phyloP scores from a whole-genome alignment of 2,329 filamentous ascomycete genomes.

The Arachnopeziza araneosa region DNA sequence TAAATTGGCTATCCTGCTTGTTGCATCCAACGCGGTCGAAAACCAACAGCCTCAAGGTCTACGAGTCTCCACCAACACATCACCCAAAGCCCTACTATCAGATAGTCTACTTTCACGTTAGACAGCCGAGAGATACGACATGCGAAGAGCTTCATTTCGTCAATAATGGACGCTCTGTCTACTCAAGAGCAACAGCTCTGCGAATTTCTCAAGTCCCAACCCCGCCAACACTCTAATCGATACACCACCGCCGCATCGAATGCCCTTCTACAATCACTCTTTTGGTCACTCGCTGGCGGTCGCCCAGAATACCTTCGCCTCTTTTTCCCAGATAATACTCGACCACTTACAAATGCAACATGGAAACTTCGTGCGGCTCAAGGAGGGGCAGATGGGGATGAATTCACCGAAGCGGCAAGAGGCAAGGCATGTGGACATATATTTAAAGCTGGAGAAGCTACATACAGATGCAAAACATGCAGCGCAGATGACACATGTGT shows the following conservation, averaged over 20 bases:
- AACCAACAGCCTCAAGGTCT: not conserved
- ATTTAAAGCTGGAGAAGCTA: conserved; percentile 89
- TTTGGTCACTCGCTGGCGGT: conserved; percentile 77
- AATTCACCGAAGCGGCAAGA: conserved; percentile 86
- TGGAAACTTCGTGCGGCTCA: conserved; percentile 85
- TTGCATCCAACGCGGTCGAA: not conserved
- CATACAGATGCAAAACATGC: conserved; percentile 91
- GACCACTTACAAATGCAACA: conserved; percentile 47
- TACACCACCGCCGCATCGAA: conserved; percentile 67
- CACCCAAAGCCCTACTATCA: not conserved
- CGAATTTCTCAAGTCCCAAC: conserved; percentile 73
- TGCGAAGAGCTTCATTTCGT: conserved; percentile 9
- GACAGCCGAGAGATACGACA: conserved; percentile 6
- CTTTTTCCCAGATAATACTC: conserved; percentile 73
- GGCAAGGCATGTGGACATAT: conserved; percentile 97
- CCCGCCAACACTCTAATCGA: conserved; percentile 65
- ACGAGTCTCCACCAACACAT: not conserved
- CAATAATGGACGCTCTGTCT: conserved; percentile 49
- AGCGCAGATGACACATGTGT: conserved; percentile 93
- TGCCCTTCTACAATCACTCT: conserved; percentile 73
- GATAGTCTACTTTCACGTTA: not conserved
- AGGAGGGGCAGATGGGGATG: conserved; percentile 86
- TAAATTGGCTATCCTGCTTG: not conserved
- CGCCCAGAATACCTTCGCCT: conserved; percentile 67
- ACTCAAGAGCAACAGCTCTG: conserved; percentile 78